These are phyloP conservation scores for Candida schatavii DNA, from an alignment of 805 yeast species.

Conservation along the genomic window DNA sequence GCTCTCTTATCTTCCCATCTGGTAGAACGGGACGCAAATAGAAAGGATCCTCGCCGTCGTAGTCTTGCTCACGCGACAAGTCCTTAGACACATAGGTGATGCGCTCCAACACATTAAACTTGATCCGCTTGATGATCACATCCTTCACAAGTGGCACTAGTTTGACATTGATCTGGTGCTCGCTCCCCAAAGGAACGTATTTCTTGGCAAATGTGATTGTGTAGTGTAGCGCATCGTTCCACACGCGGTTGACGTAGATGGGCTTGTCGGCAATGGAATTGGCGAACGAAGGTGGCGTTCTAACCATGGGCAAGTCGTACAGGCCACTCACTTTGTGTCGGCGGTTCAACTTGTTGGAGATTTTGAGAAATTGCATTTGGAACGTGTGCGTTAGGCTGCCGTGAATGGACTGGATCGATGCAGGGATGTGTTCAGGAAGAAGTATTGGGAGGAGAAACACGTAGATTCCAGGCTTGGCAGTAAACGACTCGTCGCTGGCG, in stretches of 20 bases:
- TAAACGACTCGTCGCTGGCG: not conserved
- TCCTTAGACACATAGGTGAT: slow-evolving; percentile 61
- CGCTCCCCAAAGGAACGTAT: slow-evolving; percentile 61
- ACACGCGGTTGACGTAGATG: slow-evolving; percentile 67
- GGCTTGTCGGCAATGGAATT: slow-evolving; percentile 66
- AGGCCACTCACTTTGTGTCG: slow-evolving; percentile 29
- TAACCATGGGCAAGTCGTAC: slow-evolving; percentile 45
- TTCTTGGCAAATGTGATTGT: slow-evolving; percentile 71
- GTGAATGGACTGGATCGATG: slow-evolving; percentile 51
- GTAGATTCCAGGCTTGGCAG: slow-evolving; percentile 62
- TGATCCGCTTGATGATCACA: slow-evolving; percentile 58
- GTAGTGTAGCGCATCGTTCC: slow-evolving; percentile 71
- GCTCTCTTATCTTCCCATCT: slow-evolving; percentile 39
- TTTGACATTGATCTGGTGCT: slow-evolving; percentile 59
- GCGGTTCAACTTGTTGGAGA: slow-evolving; percentile 32
- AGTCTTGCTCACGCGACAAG: slow-evolving; percentile 42
- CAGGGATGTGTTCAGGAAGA: slow-evolving; percentile 63
- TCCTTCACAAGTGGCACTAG: slow-evolving; percentile 64
- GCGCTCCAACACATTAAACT: slow-evolving; percentile 64
- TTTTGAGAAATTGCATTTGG: slow-evolving; percentile 36
- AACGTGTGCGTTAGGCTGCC: slow-evolving; percentile 47
- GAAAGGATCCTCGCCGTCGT: slow-evolving; percentile 29
- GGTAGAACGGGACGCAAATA: slow-evolving; percentile 12
- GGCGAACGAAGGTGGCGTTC: slow-evolving; percentile 57
- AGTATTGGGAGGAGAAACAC: slow-evolving; percentile 62